Conservation (phyloP, 2,329 filamentous ascomycete species). For the Cladosporium colombiae region DNA sequence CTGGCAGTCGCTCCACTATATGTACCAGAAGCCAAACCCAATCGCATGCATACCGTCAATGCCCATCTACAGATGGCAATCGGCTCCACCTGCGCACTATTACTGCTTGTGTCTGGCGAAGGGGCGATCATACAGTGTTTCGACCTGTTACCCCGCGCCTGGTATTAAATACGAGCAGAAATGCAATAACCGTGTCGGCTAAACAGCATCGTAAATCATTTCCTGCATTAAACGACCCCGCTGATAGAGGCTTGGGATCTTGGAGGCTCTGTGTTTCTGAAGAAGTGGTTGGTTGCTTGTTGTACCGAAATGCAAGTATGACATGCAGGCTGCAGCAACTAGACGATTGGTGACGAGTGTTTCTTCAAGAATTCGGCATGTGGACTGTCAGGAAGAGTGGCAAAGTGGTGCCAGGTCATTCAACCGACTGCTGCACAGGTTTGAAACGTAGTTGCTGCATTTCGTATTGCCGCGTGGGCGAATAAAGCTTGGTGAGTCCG, state of each 20-base stretch:
- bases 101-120: neutral
- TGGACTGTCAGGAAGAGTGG: neutral
- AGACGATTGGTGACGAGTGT: neutral
- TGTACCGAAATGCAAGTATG: neutral
- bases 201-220: neutral
- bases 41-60: neutral
- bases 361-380: neutral
- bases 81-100: neutral
- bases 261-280: neutral
- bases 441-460: neutral
- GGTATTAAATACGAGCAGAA: neutral
- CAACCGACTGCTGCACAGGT: too few relatives aligned
- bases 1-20: neutral
- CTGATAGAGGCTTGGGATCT: neutral
- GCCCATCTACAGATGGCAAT: neutral
- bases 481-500: neutral
- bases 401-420: neutral
- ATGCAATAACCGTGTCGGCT: constrained; percentile 5
- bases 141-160: constrained; percentile 5
- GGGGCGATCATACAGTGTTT: constrained; percentile 5
- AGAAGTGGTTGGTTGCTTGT: neutral
- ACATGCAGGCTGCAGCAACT: neutral
- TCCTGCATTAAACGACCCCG: neutral
- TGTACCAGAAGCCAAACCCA: neutral
- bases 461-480: neutral